phyloP scores from a whole-genome alignment of 2,329 filamentous ascomycete species.

The Fusarium pseudonygamai region DNA sequence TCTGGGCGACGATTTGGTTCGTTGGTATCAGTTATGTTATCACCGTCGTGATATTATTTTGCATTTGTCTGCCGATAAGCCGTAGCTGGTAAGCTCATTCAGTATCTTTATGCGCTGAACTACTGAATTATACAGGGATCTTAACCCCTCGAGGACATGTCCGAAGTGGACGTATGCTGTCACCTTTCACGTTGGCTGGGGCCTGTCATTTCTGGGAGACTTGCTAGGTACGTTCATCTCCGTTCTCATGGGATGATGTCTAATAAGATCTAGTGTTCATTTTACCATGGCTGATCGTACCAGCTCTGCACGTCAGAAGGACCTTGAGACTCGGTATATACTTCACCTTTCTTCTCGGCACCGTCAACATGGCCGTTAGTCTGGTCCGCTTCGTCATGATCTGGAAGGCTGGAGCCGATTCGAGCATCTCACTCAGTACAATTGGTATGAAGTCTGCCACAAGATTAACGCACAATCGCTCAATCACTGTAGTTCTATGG shows the following conservation, averaged over 20 bases:
- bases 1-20: conserved; percentile 18
- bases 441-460: no score
- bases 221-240: neutral
- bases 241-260: fast-evolving
- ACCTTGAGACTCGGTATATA: conserved; percentile 23
- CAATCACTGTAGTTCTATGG: conserved; percentile 32
- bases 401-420: conserved; percentile 14
- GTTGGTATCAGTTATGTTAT: neutral
- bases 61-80: neutral
- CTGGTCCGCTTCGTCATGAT: conserved; percentile 23
- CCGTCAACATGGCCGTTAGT: conserved; percentile 26
- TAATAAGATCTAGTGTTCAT: neutral
- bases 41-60: neutral
- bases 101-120: no score
- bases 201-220: conserved; percentile 17
- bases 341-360: conserved; percentile 29
- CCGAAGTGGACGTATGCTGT: neutral
- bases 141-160: neutral
- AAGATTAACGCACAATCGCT: no score
- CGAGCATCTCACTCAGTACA: conserved; percentile 8
- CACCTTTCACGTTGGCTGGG: conserved; percentile 25
- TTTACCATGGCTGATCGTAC: conserved; percentile 28
- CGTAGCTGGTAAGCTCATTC: conserved; percentile 10
- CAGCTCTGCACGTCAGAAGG: conserved; percentile 2
- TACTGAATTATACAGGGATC: neutral